These are phyloP conservation scores for Cryphonectria carpinicola DNA, from an alignment of 2,329 filamentous ascomycete species.

Conservation along the genomic window DNA sequence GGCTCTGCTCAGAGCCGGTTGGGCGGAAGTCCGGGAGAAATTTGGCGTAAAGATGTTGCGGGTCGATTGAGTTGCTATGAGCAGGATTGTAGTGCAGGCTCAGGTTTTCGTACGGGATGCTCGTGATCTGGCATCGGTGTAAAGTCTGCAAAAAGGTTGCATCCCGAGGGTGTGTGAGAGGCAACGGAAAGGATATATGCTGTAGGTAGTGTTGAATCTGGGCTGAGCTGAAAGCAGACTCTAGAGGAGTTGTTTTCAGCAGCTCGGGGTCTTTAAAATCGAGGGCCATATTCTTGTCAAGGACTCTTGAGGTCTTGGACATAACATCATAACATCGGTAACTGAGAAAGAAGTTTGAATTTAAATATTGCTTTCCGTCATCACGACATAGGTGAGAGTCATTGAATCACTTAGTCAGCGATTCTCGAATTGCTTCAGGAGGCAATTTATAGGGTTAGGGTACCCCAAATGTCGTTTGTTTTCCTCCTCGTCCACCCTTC, in stretches of 20 bases:
- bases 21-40: slow-evolving; percentile 42
- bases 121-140: slow-evolving; percentile 51
- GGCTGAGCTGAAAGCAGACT: slow-evolving; percentile 18
- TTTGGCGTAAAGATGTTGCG: slow-evolving; percentile 53
- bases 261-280: neutral
- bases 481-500: too few relatives aligned
- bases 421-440: neutral
- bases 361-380: neutral
- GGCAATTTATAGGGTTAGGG: neutral
- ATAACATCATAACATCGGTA: neutral
- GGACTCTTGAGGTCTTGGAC: too few relatives aligned
- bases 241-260: neutral
- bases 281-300: neutral
- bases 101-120: slow-evolving; percentile 61
- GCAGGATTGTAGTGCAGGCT: slow-evolving; percentile 53
- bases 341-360: neutral
- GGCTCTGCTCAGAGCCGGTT: slow-evolving; percentile 34
- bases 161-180: slow-evolving; percentile 30
- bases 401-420: slow-evolving; percentile 6
- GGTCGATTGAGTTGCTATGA: slow-evolving; percentile 47
- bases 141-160: slow-evolving; percentile 44
- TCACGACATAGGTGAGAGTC: slow-evolving; percentile 9
- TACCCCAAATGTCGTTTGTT: neutral
- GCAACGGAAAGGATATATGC: slow-evolving; percentile 25
- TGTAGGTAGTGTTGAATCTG: slow-evolving; percentile 22